A percentile compares a stretch with the other conserved stretches of the same genome.
Evolutionary conservation across 768 basidiomycete species (phyloP).

Genomic region (Mycena epipterygia): DNA sequence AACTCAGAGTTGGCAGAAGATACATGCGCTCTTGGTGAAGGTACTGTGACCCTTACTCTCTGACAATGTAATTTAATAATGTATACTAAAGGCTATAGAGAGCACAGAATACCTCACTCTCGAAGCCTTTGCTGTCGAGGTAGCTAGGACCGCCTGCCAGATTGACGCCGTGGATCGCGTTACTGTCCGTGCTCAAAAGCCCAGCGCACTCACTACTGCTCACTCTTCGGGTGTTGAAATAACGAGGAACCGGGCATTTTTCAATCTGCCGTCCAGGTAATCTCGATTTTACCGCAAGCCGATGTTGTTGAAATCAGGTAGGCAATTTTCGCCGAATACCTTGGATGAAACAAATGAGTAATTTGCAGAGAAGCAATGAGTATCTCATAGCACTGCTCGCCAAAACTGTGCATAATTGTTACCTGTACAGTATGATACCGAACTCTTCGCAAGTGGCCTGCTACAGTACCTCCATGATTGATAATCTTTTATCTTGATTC

Average conservation of each 20-base stretch:
- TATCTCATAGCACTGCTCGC: no score
- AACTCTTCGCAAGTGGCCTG: no score
- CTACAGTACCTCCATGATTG: no score
- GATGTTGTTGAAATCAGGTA: no score
- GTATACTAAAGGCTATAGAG: constrained; percentile 44
- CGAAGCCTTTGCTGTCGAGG: constrained; percentile 67
- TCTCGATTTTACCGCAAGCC: neutral
- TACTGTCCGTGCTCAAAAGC: constrained; percentile 74
- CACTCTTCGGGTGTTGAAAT: constrained; percentile 74
- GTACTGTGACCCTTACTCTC: constrained; percentile 35
- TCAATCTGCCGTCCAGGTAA: constrained; percentile 2
- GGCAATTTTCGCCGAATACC: no score
- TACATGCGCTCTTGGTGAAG: constrained; percentile 53
- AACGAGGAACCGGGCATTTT: constrained; percentile 50
- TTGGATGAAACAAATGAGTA: no score
- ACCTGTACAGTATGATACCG: no score
- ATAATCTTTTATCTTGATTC: no score
- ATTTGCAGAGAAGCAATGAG: no score
- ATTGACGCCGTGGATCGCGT: constrained; percentile 50
- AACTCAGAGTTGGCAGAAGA: constrained; percentile 13
- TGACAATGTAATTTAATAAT: neutral
- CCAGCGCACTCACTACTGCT: constrained; percentile 79
- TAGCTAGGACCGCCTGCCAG: constrained; percentile 56
- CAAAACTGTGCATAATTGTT: no score
- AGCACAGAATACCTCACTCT: constrained; percentile 71